phyloP scores from a whole-genome alignment of 148 eudicot species.

The Vaccinium vitisidaea region DNA sequence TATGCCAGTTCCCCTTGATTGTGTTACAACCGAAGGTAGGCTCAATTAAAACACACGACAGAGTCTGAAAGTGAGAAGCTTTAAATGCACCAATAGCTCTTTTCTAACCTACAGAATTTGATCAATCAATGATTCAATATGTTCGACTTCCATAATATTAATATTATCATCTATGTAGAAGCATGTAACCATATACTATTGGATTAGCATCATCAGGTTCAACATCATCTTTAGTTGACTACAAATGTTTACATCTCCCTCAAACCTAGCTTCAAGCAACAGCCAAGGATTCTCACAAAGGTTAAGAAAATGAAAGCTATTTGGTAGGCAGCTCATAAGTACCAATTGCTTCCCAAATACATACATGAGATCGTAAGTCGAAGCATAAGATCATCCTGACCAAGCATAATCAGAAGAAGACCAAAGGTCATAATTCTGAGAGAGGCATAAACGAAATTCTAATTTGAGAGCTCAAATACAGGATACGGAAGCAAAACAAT shows the following conservation, averaged over 20 bases:
- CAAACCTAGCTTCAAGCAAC: background rate
- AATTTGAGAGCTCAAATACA: constrained; percentile 10
- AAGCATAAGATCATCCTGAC: background rate
- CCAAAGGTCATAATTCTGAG: background rate
- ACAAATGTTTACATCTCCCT: background rate
- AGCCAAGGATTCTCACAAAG: background rate
- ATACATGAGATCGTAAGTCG: background rate
- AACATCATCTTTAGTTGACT: background rate
- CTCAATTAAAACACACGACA: background rate
- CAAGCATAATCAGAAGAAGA: background rate
- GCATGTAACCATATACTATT: background rate
- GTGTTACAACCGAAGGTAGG: background rate
- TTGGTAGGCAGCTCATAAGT: background rate
- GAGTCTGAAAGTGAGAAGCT: background rate
- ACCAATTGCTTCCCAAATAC: background rate
- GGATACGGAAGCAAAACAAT: constrained; percentile 4
- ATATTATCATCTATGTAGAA: background rate
- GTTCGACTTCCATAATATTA: background rate
- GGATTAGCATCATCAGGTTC: background rate
- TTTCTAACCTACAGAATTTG: background rate
- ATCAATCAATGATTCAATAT: background rate
- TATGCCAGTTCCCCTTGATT: background rate
- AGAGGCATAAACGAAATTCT: background rate
- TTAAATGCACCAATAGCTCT: background rate
- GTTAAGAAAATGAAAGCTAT: background rate